Evolutionary conservation across 192 early-diverging fungal genomes (phyloP), one percentile per base, ranked within the genome.

Genomic region (Chytriomyces confervae): DNA sequence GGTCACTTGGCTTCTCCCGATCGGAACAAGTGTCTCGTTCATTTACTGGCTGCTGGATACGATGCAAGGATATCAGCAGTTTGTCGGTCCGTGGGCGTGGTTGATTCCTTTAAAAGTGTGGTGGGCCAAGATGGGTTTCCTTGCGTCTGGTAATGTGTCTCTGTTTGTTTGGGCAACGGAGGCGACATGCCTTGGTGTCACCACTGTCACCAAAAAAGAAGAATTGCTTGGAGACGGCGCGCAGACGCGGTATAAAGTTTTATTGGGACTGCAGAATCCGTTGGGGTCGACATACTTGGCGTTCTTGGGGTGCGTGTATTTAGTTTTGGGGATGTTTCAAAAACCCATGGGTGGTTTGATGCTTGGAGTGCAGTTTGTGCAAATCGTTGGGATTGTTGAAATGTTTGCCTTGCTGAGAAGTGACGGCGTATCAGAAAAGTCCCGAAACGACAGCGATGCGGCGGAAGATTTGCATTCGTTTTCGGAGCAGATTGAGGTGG

Each of bases 271-370:
- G 45, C 83, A 84, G 44, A 93, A 93, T 62, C 90, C 89, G 0
- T 86, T 89, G 69, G 92, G 93, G n/a, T 83, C 89, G 0, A 85
- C 90, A 3, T 93, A 93, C 75, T 82, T 92, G 69, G 82, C 90
- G 7, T 88, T 93, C 61, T 16, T 82, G 16, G 23, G 63, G 6
- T 74, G 77, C 16, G 72, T 89, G 61, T 93, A 91, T 79, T 75
- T 91, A 72, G 80, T 91, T 44, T 80, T 94, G 74, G 81, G 80
- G 45, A 77, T 93, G 75, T 86, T 91, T 24, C 94, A 95, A 78
- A 93, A 94, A 77, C 95, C 95, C 8, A 89, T 94, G 86, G 95
- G 95, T 13, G 92, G 89, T 10, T 80, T 86, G 16, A 82, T 85
- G 77, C 53, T 88, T 29, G 66, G 72, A n/a, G 49, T 81, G 10